Evolutionary conservation across 2,329 filamentous ascomycete species (phyloP), one percentile per base, ranked within the genome.

Genomic region (Colletotrichum musicola): DNA sequence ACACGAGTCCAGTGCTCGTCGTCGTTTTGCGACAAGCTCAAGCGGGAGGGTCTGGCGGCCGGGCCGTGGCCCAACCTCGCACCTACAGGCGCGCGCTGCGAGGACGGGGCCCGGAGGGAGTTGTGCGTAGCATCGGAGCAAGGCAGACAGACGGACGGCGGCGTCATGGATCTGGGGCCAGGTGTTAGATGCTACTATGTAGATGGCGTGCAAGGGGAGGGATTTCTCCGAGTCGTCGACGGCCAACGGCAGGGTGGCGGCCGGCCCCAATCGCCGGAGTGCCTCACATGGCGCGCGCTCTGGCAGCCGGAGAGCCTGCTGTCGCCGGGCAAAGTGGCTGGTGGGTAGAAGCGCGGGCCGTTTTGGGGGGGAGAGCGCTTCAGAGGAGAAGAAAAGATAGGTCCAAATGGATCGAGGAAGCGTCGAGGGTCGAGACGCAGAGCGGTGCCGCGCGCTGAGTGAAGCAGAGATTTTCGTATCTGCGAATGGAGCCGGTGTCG

Each of bases 241-340:
- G 55, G 53, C 65, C 59, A 68, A 61, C 58, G 42, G 30, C 51
- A 25, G 25, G 64, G 22, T 38, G 30, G 64, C 1, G 42, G 44
- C 56, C 42, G 49, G 65, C 18, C 56, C 51, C 46, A 59, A 58
- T 54, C 42, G 50, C 27, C 40, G 51, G 20, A 30, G 20, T 71
- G 69, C 69, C 20, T 71, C 69, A 69, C 16, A 59, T 65, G 65
- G 60, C 65, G 69, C 69, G 69, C 69, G 69, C 65, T 71, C 69
- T 57, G 38, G 40, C 16, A 57, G 25, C 49, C 44, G 49, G 55
- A 54, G 20, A 40, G 44, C 22, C 49, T 44, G 35, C 38, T 42
- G 53, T 42, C 30, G 46, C 12, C 42, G 64, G 57, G 67, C 56
- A 38, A 22, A n/a, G 20, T 47, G 51, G 40, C 46, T 68, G 63